These are phyloP conservation scores for Dryadomyces quercivorus DNA, from an alignment of 2,329 filamentous ascomycete genomes.

Conservation along the genomic window DNA sequence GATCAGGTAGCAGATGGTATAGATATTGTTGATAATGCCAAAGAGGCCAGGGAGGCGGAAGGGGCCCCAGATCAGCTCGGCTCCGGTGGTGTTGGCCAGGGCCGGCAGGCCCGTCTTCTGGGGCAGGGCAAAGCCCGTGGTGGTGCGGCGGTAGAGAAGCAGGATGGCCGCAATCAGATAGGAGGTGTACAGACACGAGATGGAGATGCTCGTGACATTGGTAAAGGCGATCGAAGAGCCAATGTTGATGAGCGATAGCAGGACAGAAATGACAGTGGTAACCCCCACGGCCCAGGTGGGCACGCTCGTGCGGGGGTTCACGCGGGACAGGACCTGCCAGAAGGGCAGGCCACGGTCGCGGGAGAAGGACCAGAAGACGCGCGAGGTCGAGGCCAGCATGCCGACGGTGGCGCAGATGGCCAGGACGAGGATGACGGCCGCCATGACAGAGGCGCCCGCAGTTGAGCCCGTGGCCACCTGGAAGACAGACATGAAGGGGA, in stretches of 20 bases:
- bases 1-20: slow-evolving; percentile 28
- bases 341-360: slow-evolving; percentile 30
- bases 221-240: slow-evolving; percentile 1
- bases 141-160: slow-evolving; percentile 31
- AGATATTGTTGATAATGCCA: slow-evolving; percentile 27
- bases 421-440: slow-evolving; percentile 32
- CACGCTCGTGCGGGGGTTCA: slow-evolving; percentile 24
- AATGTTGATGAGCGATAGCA: slow-evolving; percentile 2
- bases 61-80: slow-evolving; percentile 35
- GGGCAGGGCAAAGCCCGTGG: slow-evolving; percentile 33
- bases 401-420: slow-evolving; percentile 34
- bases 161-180: slow-evolving; percentile 33
- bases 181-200: slow-evolving; percentile 28
- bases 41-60: slow-evolving; percentile 28
- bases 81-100: slow-evolving; percentile 33
- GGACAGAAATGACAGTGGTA: neutral
- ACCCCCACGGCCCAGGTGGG: slow-evolving; percentile 14
- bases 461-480: slow-evolving; percentile 33
- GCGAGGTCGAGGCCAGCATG: slow-evolving; percentile 42
- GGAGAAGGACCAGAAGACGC: slow-evolving; percentile 32
- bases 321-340: slow-evolving; percentile 23
- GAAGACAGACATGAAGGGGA: slow-evolving; percentile 49
- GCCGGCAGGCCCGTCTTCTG: slow-evolving; percentile 38
- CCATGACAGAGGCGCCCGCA: slow-evolving; percentile 35
- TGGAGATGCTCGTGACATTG: slow-evolving; percentile 2